phyloP scores from a whole-genome alignment of 2,329 filamentous ascomycete genomes.

The Ceratocystis variospora region DNA sequence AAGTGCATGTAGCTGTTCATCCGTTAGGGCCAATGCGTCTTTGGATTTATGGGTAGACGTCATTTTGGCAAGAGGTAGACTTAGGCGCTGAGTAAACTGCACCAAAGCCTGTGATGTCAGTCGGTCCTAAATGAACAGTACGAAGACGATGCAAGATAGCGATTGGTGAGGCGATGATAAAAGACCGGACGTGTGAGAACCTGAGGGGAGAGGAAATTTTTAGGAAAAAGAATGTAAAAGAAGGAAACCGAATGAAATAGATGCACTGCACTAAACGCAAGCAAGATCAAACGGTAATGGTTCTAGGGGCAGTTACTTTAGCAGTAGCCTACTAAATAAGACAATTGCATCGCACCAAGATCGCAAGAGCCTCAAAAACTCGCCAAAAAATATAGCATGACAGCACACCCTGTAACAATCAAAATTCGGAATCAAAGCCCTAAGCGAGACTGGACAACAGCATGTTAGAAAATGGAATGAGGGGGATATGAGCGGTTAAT shows the following conservation, averaged over 20 bases:
- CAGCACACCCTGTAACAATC: not conserved
- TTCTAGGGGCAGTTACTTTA: not conserved
- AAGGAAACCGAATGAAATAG: not conserved
- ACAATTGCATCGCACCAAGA: not conserved
- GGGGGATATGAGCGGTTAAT: not conserved
- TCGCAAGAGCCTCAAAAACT: not conserved
- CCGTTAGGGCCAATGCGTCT: slow-evolving; percentile 16
- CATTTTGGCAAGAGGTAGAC: not conserved
- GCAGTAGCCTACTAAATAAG: not conserved
- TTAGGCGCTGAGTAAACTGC: not conserved
- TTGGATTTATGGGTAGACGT: not conserved
- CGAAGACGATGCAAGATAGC: not conserved
- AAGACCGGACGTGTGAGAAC: not conserved
- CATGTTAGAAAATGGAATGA: not conserved
- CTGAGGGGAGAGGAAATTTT: not conserved
- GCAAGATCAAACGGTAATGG: not conserved
- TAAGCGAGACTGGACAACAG: not conserved
- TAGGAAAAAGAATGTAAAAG: not conserved
- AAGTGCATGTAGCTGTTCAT: slow-evolving; percentile 38
- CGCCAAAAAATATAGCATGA: not conserved
- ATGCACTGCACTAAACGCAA: not conserved
- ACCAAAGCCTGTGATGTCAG: not conserved
- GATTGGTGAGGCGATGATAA: not conserved
- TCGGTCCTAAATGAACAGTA: not conserved
- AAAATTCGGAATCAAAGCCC: not conserved